A percentile compares a stretch with the other conserved stretches of the same genome.
Evolutionary conservation across 495 filamentous ascomycete genomes (phyloP).

Genomic region (Amphirosellinia nigrospora): DNA sequence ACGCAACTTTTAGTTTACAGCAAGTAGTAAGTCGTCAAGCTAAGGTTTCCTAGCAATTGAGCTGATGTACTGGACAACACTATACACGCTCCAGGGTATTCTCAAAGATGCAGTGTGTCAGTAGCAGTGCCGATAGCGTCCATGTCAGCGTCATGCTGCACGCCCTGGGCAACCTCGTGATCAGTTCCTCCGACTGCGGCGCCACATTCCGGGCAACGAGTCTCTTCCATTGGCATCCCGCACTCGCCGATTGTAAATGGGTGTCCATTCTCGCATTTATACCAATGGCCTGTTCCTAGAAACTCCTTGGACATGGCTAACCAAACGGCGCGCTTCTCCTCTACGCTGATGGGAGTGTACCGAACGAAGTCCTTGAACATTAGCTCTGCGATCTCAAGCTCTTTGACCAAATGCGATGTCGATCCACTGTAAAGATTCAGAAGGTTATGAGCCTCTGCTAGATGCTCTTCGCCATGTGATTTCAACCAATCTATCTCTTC

Average conservation of each 20-base stretch:
- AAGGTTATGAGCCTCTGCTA: neutral
- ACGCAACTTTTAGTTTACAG: neutral
- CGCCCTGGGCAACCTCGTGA: conserved; percentile 44
- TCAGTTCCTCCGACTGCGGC: conserved; percentile 63
- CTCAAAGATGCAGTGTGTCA: neutral
- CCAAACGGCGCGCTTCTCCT: neutral
- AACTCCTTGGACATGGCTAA: conserved; percentile 16
- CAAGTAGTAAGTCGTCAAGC: neutral
- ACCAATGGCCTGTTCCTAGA: conserved; percentile 68
- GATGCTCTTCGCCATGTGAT: neutral
- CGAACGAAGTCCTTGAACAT: neutral
- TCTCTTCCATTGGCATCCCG: conserved; percentile 68
- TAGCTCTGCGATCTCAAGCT: neutral
- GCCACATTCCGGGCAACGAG: conserved; percentile 71
- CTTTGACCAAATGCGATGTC: neutral
- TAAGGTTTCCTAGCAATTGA: neutral
- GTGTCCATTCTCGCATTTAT: conserved; percentile 69
- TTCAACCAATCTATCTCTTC: neutral
- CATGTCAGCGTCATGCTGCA: neutral
- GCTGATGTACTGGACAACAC: neutral
- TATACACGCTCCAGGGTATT: too few species aligned
- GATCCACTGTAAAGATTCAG: neutral
- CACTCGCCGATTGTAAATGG: conserved; percentile 78
- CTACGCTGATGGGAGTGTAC: neutral
- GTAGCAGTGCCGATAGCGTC: neutral